Percentiles rank a stretch among this genome's conserved stretches.
These are phyloP conservation scores for Phycomyces nitens DNA, from an alignment of 192 early-diverging fungal species.

Conservation along the genomic window DNA sequence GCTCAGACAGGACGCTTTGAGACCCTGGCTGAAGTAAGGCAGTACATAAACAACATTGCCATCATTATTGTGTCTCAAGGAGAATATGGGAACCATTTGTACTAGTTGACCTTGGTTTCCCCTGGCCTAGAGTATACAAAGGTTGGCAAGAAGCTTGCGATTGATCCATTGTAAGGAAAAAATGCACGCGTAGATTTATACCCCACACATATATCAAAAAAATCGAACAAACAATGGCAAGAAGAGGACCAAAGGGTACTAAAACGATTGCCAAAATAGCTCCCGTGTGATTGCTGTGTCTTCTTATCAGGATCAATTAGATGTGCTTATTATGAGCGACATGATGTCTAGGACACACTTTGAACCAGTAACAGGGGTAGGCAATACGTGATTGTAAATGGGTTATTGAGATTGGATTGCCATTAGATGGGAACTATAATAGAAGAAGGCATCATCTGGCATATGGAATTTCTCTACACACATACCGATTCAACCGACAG, in stretches of 20 bases:
- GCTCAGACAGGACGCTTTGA: constrained; percentile 19
- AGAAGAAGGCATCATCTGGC: constrained; percentile 34
- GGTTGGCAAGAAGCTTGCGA: constrained; percentile 26
- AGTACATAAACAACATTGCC: not conserved
- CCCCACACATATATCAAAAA: not conserved
- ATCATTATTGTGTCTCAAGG: too few species aligned
- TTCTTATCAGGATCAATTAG: constrained; percentile 27
- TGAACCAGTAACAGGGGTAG: constrained; percentile 20
- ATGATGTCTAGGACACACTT: constrained; percentile 16
- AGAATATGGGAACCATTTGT: not conserved
- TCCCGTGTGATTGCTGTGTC: constrained; percentile 26
- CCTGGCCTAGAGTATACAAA: constrained; percentile 24
- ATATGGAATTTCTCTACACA: constrained; percentile 32
- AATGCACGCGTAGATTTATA: too few species aligned
- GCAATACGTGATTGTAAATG: not conserved
- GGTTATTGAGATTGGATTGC: too few species aligned
- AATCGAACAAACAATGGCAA: too few species aligned
- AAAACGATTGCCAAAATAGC: constrained; percentile 1
- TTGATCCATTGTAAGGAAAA: constrained; percentile 27
- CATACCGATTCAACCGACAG: constrained; percentile 1
- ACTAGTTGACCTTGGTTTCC: constrained; percentile 6
- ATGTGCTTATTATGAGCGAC: constrained; percentile 22
- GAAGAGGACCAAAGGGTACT: not conserved
- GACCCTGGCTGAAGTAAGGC: constrained; percentile 13
- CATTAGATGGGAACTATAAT: constrained; percentile 21